Conservation (phyloP, 169 alveolate species). For the Perkinsus marinus region DNA sequence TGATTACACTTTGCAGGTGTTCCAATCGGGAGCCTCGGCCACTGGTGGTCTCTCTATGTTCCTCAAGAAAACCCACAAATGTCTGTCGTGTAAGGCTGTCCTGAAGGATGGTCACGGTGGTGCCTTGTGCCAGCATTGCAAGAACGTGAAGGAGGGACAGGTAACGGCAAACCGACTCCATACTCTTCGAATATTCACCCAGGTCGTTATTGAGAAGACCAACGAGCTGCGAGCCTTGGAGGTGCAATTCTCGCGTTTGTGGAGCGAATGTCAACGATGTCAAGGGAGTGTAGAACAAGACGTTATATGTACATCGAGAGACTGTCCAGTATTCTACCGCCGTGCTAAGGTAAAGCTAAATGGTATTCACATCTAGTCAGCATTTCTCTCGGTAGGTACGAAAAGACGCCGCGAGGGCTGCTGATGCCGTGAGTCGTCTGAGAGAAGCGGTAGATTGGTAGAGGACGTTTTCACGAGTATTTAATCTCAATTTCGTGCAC, state of each 20-base stretch:
- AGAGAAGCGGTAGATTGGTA: neutral
- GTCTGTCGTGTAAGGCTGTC: constrained; percentile 80
- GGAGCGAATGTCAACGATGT: constrained; percentile 96
- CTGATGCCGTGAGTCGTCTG: neutral
- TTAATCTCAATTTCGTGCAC: neutral
- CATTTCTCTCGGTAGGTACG: neutral
- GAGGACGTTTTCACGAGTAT: neutral
- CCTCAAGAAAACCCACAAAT: constrained; percentile 67
- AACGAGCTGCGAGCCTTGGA: constrained; percentile 66
- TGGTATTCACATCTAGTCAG: neutral
- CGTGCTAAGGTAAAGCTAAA: constrained; percentile 77
- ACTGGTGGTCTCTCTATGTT: constrained; percentile 75
- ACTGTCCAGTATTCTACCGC: constrained; percentile 94
- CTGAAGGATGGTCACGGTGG: constrained; percentile 40
- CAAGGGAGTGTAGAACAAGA: constrained; percentile 87
- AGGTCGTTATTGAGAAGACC: constrained; percentile 45
- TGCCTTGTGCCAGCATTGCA: constrained; percentile 37
- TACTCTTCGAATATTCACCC: neutral
- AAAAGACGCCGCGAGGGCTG: neutral
- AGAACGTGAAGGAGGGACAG: constrained; percentile 14
- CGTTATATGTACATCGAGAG: constrained; percentile 89
- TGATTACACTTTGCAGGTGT: neutral
- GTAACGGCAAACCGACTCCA: neutral
- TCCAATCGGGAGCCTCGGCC: neutral
- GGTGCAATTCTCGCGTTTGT: constrained; percentile 72